phyloP scores from a whole-genome alignment of 2,329 filamentous ascomycete genomes.

The Claviceps sp. region DNA sequence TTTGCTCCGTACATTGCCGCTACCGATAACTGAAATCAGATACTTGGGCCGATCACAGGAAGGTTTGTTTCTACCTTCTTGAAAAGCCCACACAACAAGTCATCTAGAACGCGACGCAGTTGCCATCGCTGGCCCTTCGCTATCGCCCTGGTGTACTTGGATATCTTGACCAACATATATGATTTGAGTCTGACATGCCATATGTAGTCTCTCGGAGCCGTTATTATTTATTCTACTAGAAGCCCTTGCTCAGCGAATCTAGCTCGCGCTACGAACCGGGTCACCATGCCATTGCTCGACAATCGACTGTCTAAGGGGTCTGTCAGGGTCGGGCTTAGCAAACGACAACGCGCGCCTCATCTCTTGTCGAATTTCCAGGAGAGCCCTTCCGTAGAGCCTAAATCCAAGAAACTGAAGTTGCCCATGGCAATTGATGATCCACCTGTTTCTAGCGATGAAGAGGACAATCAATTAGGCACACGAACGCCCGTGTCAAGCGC shows the following conservation, averaged over 20 bases:
- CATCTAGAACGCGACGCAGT: neutral
- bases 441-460: slow-evolving; percentile 18
- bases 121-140: neutral
- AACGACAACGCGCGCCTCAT: slow-evolving; percentile 1
- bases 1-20: neutral
- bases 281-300: slow-evolving; percentile 4
- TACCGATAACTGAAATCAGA: neutral
- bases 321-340: slow-evolving; percentile 11
- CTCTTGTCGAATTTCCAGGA: slow-evolving; percentile 9
- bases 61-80: neutral
- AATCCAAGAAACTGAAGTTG: slow-evolving; percentile 5
- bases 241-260: neutral
- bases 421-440: slow-evolving; percentile 10
- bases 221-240: neutral
- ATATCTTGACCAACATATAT: neutral
- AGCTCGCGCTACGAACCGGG: neutral
- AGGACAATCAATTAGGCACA: slow-evolving; percentile 5
- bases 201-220: neutral
- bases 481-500: slow-evolving; percentile 3
- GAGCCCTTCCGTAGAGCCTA: neutral
- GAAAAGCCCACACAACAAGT: neutral
- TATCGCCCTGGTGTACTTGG: neutral
- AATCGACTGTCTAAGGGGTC: neutral
- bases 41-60: neutral
- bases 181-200: neutral